Conservation (phyloP, 1,284 basidiomycete species). For the Puccinia polysora region DNA sequence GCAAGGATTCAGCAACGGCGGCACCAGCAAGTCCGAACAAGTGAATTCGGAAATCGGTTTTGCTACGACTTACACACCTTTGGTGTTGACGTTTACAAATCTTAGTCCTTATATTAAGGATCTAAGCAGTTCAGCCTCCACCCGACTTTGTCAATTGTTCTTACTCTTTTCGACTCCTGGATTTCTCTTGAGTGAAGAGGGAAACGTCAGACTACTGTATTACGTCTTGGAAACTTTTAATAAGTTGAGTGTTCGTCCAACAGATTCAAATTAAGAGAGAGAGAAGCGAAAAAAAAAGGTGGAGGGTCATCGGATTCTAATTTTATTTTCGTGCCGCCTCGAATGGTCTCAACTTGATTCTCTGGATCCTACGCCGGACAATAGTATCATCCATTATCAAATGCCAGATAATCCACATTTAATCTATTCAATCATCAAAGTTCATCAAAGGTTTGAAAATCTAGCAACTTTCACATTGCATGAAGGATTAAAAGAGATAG, state of each 20-base stretch:
- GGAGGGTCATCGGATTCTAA: neutral
- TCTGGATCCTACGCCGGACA: neutral
- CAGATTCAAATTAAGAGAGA: neutral
- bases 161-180: constrained; percentile 18
- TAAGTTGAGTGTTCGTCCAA: constrained; percentile 10
- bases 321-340: too few species aligned
- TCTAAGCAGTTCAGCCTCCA: constrained; percentile 8
- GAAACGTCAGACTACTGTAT: constrained; percentile 32
- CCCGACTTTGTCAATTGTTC: constrained; percentile 24
- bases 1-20: neutral
- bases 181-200: constrained; percentile 28
- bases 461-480: constrained; percentile 39
- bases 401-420: constrained; percentile 41
- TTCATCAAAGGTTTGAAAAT: constrained; percentile 30
- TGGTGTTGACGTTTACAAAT: constrained; percentile 24
- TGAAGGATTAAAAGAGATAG: constrained; percentile 36
- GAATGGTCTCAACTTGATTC: too few species aligned
- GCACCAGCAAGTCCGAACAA: neutral
- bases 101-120: constrained; percentile 39
- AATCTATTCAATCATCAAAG: constrained; percentile 36
- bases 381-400: constrained; percentile 41
- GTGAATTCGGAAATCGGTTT: neutral
- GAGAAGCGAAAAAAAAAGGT: neutral
- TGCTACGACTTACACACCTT: constrained; percentile 2
- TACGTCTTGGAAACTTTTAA: constrained; percentile 40